Evolutionary conservation across 345 rosid genomes (phyloP).

Genomic region (Eucalyptus sideroxylon): DNA sequence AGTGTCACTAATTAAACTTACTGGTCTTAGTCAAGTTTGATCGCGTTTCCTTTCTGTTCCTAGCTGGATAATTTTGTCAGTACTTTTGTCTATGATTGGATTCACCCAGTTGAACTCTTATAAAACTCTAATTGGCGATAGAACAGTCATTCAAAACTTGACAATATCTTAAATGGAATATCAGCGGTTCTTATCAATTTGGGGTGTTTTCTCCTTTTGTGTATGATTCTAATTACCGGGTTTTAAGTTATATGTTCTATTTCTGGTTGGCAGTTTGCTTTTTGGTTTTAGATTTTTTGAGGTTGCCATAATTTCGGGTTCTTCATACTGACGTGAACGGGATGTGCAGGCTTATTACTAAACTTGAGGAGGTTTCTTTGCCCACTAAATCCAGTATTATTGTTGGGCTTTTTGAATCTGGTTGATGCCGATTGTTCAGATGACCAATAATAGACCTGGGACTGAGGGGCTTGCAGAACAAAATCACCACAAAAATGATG

Average conservation of each 20-base stretch:
- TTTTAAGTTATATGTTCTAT: neutral
- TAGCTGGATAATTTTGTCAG: neutral
- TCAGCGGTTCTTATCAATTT: neutral
- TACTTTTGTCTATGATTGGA: neutral
- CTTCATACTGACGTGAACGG: neutral
- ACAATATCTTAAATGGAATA: neutral
- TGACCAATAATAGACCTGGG: constrained; percentile 9
- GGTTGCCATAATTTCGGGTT: neutral
- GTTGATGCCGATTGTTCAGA: constrained; percentile 17
- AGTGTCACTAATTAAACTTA: neutral
- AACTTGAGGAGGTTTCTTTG: constrained; percentile 1
- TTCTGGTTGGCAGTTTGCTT: neutral
- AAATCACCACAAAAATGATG: constrained; percentile 6
- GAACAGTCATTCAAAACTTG: neutral
- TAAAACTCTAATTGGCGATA: neutral
- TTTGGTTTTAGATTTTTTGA: neutral
- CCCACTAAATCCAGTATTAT: neutral
- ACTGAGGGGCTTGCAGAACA: constrained; percentile 5
- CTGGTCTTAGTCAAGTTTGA: neutral
- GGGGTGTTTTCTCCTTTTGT: neutral
- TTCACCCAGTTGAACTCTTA: neutral
- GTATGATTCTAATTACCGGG: neutral
- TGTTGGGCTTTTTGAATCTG: constrained; percentile 23
- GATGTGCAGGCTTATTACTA: constrained; percentile 11
- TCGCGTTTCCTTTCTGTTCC: neutral